Base-by-base conservation (phyloP, 345 rosid species). In the Populus simonii region DNA sequence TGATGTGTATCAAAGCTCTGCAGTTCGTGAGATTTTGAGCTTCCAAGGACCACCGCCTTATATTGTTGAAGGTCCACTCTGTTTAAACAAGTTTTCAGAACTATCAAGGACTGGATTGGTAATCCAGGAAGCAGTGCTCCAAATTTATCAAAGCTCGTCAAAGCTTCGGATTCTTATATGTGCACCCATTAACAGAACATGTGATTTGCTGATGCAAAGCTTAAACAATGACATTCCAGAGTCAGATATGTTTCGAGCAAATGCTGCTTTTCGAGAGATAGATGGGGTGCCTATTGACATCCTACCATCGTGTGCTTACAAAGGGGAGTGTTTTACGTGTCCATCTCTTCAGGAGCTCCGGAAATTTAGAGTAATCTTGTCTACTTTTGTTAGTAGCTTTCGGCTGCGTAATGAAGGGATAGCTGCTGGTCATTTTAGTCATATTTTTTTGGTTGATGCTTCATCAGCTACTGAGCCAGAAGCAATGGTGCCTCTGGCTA, bases 261-360 rank as follows among this genome's bases (percentile, higher is more conserved):
- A 84, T 74, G 89, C 87, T 73, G 86, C 89, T 23, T 82, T 86
- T 53, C 78, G 87, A 39, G 87, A 84, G 78, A 20, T 72, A 15
- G 83, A 74, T 29, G 86, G 22, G 41, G 82, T 80, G 12, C 79
- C 85, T 2, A 25, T 0, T 0, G 89, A 87, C 71, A 79, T 83
- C 73, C 84, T 87, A 11, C 57, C 66, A 9, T 87, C 78, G 5
- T 78, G 84, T 70, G 74, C 57, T n/a, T 73, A 78, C 9, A 8
- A 76, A 53, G 72, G 59, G 8, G 79, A 84, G 12, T 73, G 87
- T 31, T 84, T 84, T 61, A 29, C 73, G 51, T 84, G 83, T 66
- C 87, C 83, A 57, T 59, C 84, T 1, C 72, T 82, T 11, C 23
- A 23, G 8, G 65, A 73, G 57, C 81, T 84, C 47, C 18, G 4